Evolutionary conservation across 768 basidiomycete species (phyloP).

Genomic region (Lactarius hengduanensis): DNA sequence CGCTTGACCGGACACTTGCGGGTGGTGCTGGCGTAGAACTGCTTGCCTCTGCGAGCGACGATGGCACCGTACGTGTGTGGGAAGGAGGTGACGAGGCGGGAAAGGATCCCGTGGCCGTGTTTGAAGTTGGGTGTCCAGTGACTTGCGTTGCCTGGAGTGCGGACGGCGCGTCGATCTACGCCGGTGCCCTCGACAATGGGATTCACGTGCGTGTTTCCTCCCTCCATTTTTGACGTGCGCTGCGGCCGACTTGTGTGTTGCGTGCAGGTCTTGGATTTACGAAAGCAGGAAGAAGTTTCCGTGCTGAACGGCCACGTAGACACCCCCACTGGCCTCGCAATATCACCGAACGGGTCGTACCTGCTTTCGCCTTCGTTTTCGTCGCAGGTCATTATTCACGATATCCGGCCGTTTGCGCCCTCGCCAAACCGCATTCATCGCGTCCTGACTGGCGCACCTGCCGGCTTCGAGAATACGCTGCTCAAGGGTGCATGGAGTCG

Average conservation of each 20-base stretch:
- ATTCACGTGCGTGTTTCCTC: constrained; percentile 68
- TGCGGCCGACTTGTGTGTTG: not conserved
- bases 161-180: constrained; percentile 85
- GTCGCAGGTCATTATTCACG: constrained; percentile 85
- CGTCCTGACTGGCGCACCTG: constrained; percentile 76
- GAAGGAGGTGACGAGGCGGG: constrained; percentile 74
- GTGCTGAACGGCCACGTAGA: constrained; percentile 83
- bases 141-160: constrained; percentile 91
- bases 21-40: constrained; percentile 84
- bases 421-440: constrained; percentile 81
- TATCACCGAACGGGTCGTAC: constrained; percentile 86
- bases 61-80: constrained; percentile 91
- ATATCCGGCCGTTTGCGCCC: constrained; percentile 91
- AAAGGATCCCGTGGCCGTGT: constrained; percentile 74
- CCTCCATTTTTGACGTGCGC: not conserved
- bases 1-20: constrained; percentile 82
- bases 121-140: constrained; percentile 86
- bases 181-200: constrained; percentile 94
- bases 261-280: constrained; percentile 79
- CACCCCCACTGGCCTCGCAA: constrained; percentile 88
- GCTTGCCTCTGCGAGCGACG: constrained; percentile 85
- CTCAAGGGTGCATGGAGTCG: constrained; percentile 86
- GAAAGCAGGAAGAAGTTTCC: constrained; percentile 80
- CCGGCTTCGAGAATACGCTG: constrained; percentile 90
- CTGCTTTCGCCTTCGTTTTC: constrained; percentile 91